Evolutionary conservation across 768 basidiomycete genomes (phyloP).

Genomic region (Auricularia auricula-judae): DNA sequence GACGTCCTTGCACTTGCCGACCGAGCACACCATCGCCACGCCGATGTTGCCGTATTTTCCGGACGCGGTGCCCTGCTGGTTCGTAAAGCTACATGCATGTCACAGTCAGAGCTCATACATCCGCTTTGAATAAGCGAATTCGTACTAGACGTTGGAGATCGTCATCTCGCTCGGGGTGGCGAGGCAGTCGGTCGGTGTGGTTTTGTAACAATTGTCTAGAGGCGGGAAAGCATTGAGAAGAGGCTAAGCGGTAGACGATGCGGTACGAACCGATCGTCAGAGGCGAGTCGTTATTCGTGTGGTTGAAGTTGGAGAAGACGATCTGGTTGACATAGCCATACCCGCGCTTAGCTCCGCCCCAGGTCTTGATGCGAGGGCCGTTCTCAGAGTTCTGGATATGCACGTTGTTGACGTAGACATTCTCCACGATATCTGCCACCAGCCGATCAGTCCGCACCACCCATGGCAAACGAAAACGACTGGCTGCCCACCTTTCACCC

Average conservation of each 20-base stretch:
- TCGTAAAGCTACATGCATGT: neutral
- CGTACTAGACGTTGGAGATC: slow-evolving; percentile 47
- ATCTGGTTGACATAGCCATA: slow-evolving; percentile 19
- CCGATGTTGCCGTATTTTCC: slow-evolving; percentile 1
- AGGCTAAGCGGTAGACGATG: neutral
- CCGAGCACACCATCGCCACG: neutral
- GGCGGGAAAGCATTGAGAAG: neutral
- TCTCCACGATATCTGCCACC: slow-evolving; percentile 41
- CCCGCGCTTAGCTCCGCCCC: slow-evolving; percentile 30
- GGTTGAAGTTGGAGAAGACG: slow-evolving; percentile 41
- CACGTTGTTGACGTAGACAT: slow-evolving; percentile 48
- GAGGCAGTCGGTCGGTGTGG: slow-evolving; percentile 34
- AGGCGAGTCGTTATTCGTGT: slow-evolving; percentile 46
- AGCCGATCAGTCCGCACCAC: neutral
- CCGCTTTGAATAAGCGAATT: neutral
- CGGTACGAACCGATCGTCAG: slow-evolving; percentile 37
- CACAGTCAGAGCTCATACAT: neutral
- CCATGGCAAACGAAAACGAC: no score
- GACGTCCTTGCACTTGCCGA: slow-evolving; percentile 29
- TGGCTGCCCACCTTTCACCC: neutral
- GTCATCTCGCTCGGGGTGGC: slow-evolving; percentile 42
- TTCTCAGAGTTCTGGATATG: slow-evolving; percentile 53
- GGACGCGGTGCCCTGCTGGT: neutral
- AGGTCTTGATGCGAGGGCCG: slow-evolving; percentile 59
- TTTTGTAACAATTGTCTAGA: slow-evolving; percentile 34